Percentiles rank a stretch among this genome's conserved stretches.
Conservation (phyloP, 225 moss, liverwort and hornwort genomes). For the Climacium dendroides region DNA sequence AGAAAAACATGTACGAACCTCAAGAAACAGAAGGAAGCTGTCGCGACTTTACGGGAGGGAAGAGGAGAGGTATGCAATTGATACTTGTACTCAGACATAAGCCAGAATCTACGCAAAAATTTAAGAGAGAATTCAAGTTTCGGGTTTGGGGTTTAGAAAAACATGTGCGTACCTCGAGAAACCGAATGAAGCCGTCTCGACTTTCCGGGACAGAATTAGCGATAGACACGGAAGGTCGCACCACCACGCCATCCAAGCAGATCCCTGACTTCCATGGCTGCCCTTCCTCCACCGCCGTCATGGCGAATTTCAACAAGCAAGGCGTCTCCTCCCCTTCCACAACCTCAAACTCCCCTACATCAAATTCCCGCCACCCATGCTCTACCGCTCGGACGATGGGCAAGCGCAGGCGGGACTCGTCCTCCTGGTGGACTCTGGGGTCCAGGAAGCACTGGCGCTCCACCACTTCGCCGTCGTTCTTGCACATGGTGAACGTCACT, state of each 20-base stretch:
- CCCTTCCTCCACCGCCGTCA: background rate
- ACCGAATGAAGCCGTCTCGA: background rate
- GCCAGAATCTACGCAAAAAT: background rate
- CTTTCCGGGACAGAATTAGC: background rate
- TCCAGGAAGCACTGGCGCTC: constrained; percentile 4
- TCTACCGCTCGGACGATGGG: background rate
- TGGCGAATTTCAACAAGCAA: background rate
- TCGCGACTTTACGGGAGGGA: background rate
- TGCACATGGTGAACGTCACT: background rate
- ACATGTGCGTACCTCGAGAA: background rate
- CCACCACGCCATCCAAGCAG: constrained; percentile 15
- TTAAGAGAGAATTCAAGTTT: background rate
- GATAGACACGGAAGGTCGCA: background rate
- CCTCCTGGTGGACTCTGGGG: background rate
- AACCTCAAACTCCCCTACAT: constrained; percentile 8
- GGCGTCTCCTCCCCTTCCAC: background rate
- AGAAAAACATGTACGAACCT: background rate
- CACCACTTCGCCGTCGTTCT: background rate
- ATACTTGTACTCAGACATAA: background rate
- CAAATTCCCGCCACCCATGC: constrained; percentile 16
- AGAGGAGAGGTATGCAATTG: background rate
- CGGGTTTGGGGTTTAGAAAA: background rate
- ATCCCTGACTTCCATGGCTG: background rate
- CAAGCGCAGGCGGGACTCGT: background rate
- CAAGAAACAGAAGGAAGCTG: background rate